Conservation (phyloP, 768 basidiomycete species). For the Boletus rubescentipes region DNA sequence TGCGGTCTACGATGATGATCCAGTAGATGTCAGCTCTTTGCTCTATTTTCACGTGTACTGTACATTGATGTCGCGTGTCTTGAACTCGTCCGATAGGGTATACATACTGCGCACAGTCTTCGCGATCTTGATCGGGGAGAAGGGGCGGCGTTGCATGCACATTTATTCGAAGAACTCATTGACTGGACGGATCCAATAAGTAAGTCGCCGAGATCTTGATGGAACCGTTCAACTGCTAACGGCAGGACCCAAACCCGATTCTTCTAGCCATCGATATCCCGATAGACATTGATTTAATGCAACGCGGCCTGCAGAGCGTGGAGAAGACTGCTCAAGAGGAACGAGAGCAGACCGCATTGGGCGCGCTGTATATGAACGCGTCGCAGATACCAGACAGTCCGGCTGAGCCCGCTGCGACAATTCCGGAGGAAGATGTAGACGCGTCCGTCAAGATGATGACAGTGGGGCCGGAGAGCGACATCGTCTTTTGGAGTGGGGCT, state of each 20-base stretch:
- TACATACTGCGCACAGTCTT: slow-evolving; percentile 65
- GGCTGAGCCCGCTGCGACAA: slow-evolving; percentile 58
- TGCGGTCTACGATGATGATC: slow-evolving; percentile 88
- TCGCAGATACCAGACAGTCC: slow-evolving; percentile 79
- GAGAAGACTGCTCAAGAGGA: slow-evolving; percentile 73
- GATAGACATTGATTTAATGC: slow-evolving; percentile 47
- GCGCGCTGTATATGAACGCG: slow-evolving; percentile 68
- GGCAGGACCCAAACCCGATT: slow-evolving; percentile 1
- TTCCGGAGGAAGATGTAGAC: slow-evolving; percentile 71
- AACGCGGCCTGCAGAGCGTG: slow-evolving; percentile 64
- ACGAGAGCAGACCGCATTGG: slow-evolving; percentile 74
- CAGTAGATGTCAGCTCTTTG: slow-evolving; percentile 73
- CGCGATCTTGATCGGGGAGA: slow-evolving; percentile 88
- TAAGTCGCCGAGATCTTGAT: slow-evolving; percentile 44
- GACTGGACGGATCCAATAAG: slow-evolving; percentile 84
- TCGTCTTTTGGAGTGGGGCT: slow-evolving; percentile 59
- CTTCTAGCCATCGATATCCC: slow-evolving; percentile 62
- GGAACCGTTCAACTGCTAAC: slow-evolving; percentile 22
- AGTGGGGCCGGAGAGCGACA: slow-evolving; percentile 64
- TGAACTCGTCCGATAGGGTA: slow-evolving; percentile 56
- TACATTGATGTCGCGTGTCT: slow-evolving; percentile 51
- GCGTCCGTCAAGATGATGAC: slow-evolving; percentile 63
- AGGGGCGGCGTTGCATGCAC: slow-evolving; percentile 80
- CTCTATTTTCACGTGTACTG: slow-evolving; percentile 41
- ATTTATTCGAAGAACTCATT: slow-evolving; percentile 80